These are phyloP conservation scores for Sclerotinia nivalis DNA, from an alignment of 2,329 filamentous ascomycete genomes.

Conservation along the genomic window DNA sequence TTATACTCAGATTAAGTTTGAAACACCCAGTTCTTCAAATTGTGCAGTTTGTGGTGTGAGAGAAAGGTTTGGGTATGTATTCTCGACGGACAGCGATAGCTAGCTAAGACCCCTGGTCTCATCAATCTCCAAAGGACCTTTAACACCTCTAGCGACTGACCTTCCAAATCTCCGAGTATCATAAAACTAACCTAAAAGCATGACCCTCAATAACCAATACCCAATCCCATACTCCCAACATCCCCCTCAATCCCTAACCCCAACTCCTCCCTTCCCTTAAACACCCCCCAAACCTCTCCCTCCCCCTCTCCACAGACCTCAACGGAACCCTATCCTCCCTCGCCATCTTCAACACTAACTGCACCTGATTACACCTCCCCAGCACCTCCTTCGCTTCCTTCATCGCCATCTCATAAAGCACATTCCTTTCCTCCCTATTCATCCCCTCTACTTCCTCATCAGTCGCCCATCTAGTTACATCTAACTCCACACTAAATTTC, in stretches of 20 bases:
- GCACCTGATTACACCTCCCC: conserved; percentile 27
- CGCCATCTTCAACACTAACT: conserved; percentile 35
- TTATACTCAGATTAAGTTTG: too few relatives aligned
- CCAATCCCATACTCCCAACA: background rate
- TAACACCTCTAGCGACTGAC: too few relatives aligned
- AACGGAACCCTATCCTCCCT: conserved; percentile 32
- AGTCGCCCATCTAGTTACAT: conserved; percentile 37
- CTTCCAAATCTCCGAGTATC: too few relatives aligned
- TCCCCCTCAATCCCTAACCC: too few relatives aligned
- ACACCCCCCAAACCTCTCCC: conserved; percentile 33
- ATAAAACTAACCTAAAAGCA: too few relatives aligned
- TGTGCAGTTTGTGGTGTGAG: too few relatives aligned
- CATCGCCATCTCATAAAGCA: conserved; percentile 33
- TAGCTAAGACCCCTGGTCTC: too few relatives aligned
- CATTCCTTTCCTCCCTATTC: conserved; percentile 29
- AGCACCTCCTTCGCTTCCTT: conserved; percentile 30
- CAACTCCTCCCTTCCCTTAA: accelerated
- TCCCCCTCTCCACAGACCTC: conserved; percentile 35
- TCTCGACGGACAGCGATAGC: too few relatives aligned
- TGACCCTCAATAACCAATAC: background rate
- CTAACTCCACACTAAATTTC: conserved; percentile 37
- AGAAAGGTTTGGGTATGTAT: too few relatives aligned
- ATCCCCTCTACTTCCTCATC: conserved; percentile 36
- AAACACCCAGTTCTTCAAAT: too few relatives aligned
- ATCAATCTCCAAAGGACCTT: too few relatives aligned